Conservation (phyloP, 768 basidiomycete species). For the Dictyophora rubrovolvata region DNA sequence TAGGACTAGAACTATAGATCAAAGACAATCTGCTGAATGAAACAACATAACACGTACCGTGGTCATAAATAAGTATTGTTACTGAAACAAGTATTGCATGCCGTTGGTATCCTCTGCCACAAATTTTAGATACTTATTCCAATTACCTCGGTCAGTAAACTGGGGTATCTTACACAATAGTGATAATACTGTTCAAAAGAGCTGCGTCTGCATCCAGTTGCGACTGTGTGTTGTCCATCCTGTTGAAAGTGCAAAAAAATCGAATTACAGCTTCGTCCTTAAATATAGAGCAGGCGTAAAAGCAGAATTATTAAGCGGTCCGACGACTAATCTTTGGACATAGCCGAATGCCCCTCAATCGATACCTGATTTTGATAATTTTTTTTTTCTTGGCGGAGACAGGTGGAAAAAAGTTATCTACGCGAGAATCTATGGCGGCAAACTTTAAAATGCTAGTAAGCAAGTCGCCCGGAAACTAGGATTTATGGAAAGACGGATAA, state of each 20-base stretch:
- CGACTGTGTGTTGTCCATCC: neutral
- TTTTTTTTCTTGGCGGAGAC: neutral
- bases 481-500: constrained; percentile 31
- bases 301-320: neutral
- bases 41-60: neutral
- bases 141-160: neutral
- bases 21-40: neutral
- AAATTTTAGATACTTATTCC: neutral
- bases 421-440: neutral
- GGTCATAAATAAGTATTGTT: neutral
- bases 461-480: neutral
- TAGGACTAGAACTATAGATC: neutral
- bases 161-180: neutral
- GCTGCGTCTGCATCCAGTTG: neutral
- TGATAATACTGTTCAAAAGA: neutral
- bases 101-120: neutral
- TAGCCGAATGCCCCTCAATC: neutral
- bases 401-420: neutral
- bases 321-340: neutral
- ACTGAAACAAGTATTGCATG: neutral
- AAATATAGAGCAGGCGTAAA: neutral
- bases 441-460: neutral
- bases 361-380: neutral
- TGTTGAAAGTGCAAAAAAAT: neutral
- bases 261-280: neutral